Evolutionary conservation across 768 basidiomycete species (phyloP).

Genomic region (Leccinum disarticulatum): DNA sequence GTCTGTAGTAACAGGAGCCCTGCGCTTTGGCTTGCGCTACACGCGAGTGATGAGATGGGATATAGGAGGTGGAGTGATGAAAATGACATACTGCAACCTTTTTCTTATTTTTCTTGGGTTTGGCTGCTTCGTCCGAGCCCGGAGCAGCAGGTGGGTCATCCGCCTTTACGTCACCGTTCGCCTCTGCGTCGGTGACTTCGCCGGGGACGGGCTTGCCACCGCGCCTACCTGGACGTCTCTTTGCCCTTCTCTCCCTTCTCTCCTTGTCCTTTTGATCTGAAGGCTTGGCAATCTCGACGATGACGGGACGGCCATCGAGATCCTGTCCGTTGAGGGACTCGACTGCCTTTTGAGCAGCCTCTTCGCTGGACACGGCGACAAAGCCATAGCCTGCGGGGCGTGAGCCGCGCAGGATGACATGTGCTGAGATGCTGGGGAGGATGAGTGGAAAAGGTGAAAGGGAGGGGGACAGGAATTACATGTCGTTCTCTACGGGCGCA

Average conservation of each 20-base stretch:
- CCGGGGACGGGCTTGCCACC: conserved; percentile 85
- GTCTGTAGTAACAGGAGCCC: conserved; percentile 35
- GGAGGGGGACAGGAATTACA: conserved; percentile 54
- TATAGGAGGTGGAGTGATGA: not conserved
- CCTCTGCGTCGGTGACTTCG: conserved; percentile 88
- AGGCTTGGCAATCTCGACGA: conserved; percentile 93
- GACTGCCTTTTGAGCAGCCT: conserved; percentile 86
- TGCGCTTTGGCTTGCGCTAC: conserved; percentile 57
- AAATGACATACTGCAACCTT: conserved; percentile 49
- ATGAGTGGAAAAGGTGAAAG: conserved; percentile 7
- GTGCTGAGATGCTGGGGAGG: conserved; percentile 65
- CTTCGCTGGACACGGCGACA: conserved; percentile 76
- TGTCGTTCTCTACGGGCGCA: conserved; percentile 80
- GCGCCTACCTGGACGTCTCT: conserved; percentile 82
- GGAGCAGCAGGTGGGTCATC: conserved; percentile 52
- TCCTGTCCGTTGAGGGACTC: conserved; percentile 83
- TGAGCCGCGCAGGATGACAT: conserved; percentile 82
- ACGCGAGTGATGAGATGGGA: conserved; percentile 14
- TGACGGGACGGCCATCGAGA: conserved; percentile 85
- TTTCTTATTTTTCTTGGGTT: conserved; percentile 82
- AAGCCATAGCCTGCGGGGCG: conserved; percentile 94
- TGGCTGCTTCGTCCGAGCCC: conserved; percentile 55
- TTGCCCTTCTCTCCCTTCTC: conserved; percentile 74
- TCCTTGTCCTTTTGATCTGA: conserved; percentile 80
- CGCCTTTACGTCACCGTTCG: conserved; percentile 70